Percentiles rank a stretch among this genome's conserved stretches.
These are phyloP conservation scores for Chaetomium tenue DNA, from an alignment of 495 filamentous ascomycete species.

Conservation along the genomic window DNA sequence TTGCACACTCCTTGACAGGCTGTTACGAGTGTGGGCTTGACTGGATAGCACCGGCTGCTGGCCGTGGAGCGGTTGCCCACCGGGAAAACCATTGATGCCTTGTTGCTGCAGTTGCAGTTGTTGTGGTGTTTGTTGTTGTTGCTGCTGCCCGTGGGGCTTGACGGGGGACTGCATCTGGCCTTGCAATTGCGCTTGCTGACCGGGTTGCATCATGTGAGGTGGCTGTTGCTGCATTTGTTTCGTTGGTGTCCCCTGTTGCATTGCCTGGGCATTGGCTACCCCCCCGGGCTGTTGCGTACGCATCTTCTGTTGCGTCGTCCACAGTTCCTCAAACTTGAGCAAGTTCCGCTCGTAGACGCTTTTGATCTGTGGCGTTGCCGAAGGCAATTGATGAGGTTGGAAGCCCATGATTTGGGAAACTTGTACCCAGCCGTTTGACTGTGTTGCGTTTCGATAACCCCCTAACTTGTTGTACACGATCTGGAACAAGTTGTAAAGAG, in stretches of 20 bases:
- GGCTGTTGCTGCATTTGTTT: constrained; percentile 43
- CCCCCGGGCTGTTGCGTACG: constrained; percentile 52
- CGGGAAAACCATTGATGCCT: constrained; percentile 50
- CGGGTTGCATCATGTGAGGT: constrained; percentile 49
- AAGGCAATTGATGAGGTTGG: constrained; percentile 60
- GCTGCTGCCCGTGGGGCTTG: constrained; percentile 51
- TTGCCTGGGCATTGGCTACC: constrained; percentile 26
- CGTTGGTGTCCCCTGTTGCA: constrained; percentile 41
- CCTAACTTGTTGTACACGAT: constrained; percentile 67
- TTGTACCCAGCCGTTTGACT: constrained; percentile 66
- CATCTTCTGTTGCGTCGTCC: constrained; percentile 58
- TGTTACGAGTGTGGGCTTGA: constrained; percentile 41
- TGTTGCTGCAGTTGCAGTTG: constrained; percentile 34
- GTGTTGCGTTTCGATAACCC: constrained; percentile 71
- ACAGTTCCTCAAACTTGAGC: constrained; percentile 69
- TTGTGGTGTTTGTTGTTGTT: constrained; percentile 26
- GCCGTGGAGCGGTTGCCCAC: constrained; percentile 46
- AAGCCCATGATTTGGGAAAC: constrained; percentile 68
- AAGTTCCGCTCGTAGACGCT: constrained; percentile 73
- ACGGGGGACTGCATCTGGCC: constrained; percentile 48
- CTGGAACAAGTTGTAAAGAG: constrained; percentile 71
- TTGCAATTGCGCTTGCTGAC: constrained; percentile 50
- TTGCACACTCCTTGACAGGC: constrained; percentile 44
- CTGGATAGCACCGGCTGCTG: constrained; percentile 38
- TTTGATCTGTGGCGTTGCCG: constrained; percentile 65